Evolutionary conservation across 2,329 filamentous ascomycete species (phyloP), one percentile per base, ranked within the genome.

Genomic region (Alternaria metachromatica): DNA sequence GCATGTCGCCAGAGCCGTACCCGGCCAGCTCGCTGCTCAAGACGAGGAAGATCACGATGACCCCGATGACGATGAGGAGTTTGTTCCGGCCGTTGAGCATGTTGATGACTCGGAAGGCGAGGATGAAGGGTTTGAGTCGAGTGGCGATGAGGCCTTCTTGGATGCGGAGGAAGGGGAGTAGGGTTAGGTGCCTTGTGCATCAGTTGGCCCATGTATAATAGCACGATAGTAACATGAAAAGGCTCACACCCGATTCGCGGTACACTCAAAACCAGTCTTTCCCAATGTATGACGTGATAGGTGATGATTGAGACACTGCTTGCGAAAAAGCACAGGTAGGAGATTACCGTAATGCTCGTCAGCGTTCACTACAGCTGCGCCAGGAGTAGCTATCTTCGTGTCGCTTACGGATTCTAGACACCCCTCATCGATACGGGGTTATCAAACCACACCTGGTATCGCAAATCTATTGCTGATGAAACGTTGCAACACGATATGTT

Each of bases 41-140:
- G 55, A 62, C 5, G 64, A 63, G 7, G 58, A 61, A 1, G 54
- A 67, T 5, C 51, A 64, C 2, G 55, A 59, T 8, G 63, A 64
- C 15, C 65, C 69, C 41, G 54, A 67, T 6, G 66, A 68, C 12
- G 69, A 68, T 0, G 65, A 70, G 3, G 67, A 68, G 6, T 71
- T 70, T 18, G 60, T 58, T 6, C 63, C 64, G 10, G 57, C 59
- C 4, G 49, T 57, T 10, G 55, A 67, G 51, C 66, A 65, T 9
- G 44, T 71, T 1, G 69, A 71, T 33, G 61, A 70, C 11, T 69
- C 69, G 3, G 67, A 70, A 8, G 58, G 62, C 6, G 65, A 70
- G 11, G 63, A 59, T 5, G 58, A 61, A 11, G 55, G 21, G 1
- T 54, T 54, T 6, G 56, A 37, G 11, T 65, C 62, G n/a, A 54